Conservation (phyloP, 2,329 filamentous ascomycete species). For the Grosmannia penicillata region DNA sequence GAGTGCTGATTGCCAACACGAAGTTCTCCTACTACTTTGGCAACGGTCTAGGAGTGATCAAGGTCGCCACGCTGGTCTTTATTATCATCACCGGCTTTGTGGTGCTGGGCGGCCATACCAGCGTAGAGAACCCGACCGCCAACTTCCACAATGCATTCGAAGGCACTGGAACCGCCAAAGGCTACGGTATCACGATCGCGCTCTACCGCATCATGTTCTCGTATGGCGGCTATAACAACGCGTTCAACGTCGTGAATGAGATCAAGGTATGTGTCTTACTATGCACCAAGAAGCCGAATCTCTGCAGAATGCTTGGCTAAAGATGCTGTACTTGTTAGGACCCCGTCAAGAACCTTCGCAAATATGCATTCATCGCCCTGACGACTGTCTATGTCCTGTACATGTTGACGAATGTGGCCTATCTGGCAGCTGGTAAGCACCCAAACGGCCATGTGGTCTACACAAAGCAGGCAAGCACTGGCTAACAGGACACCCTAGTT, state of each 20-base stretch:
- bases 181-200: slow-evolving; percentile 37
- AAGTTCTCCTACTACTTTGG: slow-evolving; percentile 35
- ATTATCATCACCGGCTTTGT: slow-evolving; percentile 42
- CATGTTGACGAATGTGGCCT: slow-evolving; percentile 43
- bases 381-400: slow-evolving; percentile 37
- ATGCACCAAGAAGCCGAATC: neutral
- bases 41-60: slow-evolving; percentile 39
- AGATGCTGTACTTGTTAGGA: no score
- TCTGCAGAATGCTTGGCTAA: no score
- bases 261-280: slow-evolving; percentile 22
- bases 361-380: slow-evolving; percentile 32
- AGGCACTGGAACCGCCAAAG: slow-evolving; percentile 27
- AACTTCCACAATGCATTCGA: slow-evolving; percentile 43
- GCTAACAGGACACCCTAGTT: slow-evolving; percentile 15
- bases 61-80: slow-evolving; percentile 43
- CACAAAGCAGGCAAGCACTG: neutral
- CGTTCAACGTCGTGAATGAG: slow-evolving; percentile 46
- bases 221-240: slow-evolving; percentile 41
- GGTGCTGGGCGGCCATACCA: slow-evolving; percentile 38
- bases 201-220: slow-evolving; percentile 46
- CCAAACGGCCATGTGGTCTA: no score
- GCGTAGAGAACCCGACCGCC: slow-evolving; percentile 30
- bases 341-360: slow-evolving; percentile 39
- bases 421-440: slow-evolving; percentile 33
- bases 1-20: slow-evolving; percentile 31